Percentiles rank a stretch among this genome's conserved stretches.
These are phyloP conservation scores for Curvularia eragrostidis DNA, from an alignment of 2,329 filamentous ascomycete genomes.

Conservation along the genomic window DNA sequence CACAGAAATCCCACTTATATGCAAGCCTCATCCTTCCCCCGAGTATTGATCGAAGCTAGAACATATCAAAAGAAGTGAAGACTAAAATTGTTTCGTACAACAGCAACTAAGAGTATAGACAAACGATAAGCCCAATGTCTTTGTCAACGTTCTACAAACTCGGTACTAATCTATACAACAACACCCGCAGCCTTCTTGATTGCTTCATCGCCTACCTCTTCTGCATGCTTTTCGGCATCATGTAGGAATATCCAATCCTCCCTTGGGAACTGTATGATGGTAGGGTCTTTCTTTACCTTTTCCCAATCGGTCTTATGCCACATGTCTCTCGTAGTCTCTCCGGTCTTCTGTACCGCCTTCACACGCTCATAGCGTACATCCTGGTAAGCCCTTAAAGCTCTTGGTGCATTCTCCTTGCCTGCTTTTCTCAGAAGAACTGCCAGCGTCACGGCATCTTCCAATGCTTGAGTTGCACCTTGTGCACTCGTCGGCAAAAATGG, in stretches of 20 bases:
- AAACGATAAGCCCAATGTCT: neutral
- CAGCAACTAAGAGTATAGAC: neutral
- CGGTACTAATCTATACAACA: neutral
- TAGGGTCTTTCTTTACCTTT: conserved; percentile 41
- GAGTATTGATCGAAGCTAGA: neutral
- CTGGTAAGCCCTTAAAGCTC: conserved; percentile 42
- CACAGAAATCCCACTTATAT: neutral
- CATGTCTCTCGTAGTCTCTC: conserved; percentile 44
- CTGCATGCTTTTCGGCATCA: conserved; percentile 41
- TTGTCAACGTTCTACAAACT: neutral
- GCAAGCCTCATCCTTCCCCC: neutral
- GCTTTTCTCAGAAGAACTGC: conserved; percentile 36
- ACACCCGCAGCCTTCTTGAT: conserved; percentile 28
- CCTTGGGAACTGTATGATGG: conserved; percentile 38
- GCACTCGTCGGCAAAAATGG: conserved; percentile 62
- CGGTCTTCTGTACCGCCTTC: conserved; percentile 45
- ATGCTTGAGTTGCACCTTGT: conserved; percentile 62
- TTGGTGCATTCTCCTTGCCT: conserved; percentile 39
- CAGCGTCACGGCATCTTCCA: conserved; percentile 55
- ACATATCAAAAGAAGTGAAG: neutral
- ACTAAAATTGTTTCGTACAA: neutral
- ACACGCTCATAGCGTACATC: conserved; percentile 45
- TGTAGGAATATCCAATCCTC: conserved; percentile 45
- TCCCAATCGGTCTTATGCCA: conserved; percentile 48
- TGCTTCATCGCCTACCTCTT: conserved; percentile 38